Evolutionary conservation across 768 basidiomycete genomes (phyloP).

Genomic region (Boletus tomentosulus): DNA sequence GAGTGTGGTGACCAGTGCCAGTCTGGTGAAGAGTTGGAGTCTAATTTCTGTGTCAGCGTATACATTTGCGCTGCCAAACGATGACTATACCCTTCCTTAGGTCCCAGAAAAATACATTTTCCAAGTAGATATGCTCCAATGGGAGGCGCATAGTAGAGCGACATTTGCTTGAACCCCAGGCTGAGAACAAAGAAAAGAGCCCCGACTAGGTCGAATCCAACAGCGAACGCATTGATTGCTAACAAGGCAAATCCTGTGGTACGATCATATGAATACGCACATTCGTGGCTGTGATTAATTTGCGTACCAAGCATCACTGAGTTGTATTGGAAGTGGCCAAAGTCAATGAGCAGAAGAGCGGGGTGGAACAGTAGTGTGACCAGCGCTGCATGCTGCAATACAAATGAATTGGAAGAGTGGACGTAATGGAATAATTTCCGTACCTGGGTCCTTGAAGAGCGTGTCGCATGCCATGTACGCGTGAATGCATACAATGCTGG

Average conservation of each 20-base stretch:
- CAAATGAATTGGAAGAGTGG: background rate
- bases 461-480: constrained; percentile 57
- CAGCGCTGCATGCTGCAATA: constrained; percentile 47
- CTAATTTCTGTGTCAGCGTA: constrained; percentile 19
- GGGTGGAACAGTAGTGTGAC: constrained; percentile 79
- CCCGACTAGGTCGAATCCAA: constrained; percentile 66
- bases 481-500: constrained; percentile 69
- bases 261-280: background rate
- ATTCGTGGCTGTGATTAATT: background rate
- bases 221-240: constrained; percentile 65
- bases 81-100: constrained; percentile 54
- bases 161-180: constrained; percentile 95
- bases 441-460: constrained; percentile 80
- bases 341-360: constrained; percentile 78
- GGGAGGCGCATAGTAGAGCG: constrained; percentile 88
- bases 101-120: constrained; percentile 84
- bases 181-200: constrained; percentile 80
- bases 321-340: constrained; percentile 96
- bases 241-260: constrained; percentile 61
- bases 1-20: constrained; percentile 56
- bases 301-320: constrained; percentile 82
- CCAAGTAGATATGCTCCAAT: constrained; percentile 88
- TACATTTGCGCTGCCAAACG: background rate
- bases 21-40: constrained; percentile 56
- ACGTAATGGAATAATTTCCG: constrained; percentile 3